These are phyloP conservation scores for Citeromyces matritensis DNA, from an alignment of 805 yeast genomes.

Conservation along the genomic window DNA sequence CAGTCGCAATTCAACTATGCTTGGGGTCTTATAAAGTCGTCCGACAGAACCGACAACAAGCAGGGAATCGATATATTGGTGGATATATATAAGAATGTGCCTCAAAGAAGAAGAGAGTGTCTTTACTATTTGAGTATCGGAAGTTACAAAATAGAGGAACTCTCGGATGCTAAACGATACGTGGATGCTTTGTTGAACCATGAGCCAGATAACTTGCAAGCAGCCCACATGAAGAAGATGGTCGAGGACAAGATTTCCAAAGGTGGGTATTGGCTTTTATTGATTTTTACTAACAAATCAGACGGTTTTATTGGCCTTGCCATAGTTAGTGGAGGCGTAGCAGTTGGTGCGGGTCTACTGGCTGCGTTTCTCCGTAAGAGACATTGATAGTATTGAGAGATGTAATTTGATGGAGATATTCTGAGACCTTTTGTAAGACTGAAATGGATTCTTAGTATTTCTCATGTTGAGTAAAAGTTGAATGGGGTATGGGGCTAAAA, in stretches of 20 bases:
- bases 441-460: neutral
- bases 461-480: neutral
- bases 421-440: neutral
- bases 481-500: neutral
- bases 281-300: conserved; percentile 1
- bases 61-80: conserved; percentile 69
- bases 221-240: conserved; percentile 49
- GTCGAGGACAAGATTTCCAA: conserved; percentile 75
- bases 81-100: conserved; percentile 57
- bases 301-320: conserved; percentile 89
- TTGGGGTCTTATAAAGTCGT: conserved; percentile 85
- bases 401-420: neutral
- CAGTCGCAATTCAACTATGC: conserved; percentile 90
- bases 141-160: conserved; percentile 79
- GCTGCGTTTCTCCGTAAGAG: conserved; percentile 20
- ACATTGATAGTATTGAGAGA: conserved; percentile 6
- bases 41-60: conserved; percentile 45
- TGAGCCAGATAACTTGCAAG: conserved; percentile 82
- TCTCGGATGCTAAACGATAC: conserved; percentile 71
- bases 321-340: conserved; percentile 72
- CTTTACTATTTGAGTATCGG: conserved; percentile 81
- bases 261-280: conserved; percentile 10
- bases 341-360: conserved; percentile 59
- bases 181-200: conserved; percentile 59
- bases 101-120: conserved; percentile 78